Percentiles rank a stretch among this genome's conserved stretches.
These are phyloP conservation scores for Floccularia luteovirens DNA, from an alignment of 768 basidiomycete species.

Conservation along the genomic window DNA sequence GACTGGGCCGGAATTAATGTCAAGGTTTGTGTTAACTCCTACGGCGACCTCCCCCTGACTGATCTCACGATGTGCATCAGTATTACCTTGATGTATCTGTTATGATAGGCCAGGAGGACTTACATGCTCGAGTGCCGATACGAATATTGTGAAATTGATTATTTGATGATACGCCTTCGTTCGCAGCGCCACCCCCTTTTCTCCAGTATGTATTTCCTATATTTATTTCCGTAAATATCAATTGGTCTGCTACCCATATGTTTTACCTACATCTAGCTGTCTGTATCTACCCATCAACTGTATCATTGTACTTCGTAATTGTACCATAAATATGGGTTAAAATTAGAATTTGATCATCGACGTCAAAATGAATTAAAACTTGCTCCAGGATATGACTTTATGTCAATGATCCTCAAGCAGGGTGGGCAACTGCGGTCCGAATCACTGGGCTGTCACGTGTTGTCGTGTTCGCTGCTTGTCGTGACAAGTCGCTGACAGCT, in stretches of 20 bases:
- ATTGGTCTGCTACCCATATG: no score
- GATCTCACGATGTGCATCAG: constrained; percentile 23
- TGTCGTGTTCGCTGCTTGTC: no score
- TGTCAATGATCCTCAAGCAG: no score
- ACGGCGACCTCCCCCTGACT: constrained; percentile 6
- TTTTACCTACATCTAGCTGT: no score
- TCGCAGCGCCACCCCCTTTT: background rate
- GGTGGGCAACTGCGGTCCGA: no score
- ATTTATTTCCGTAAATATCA: constrained; percentile 1
- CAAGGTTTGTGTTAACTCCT: constrained; percentile 37
- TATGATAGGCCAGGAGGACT: constrained; percentile 52
- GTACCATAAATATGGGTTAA: no score
- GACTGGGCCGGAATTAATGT: constrained; percentile 63
- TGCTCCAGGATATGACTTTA: no score
- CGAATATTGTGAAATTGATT: constrained; percentile 34
- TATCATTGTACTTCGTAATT: background rate
- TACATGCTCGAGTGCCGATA: constrained; percentile 56
- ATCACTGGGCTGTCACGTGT: no score
- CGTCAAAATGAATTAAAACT: no score
- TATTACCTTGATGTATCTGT: constrained; percentile 73
- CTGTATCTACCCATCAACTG: constrained; percentile 1
- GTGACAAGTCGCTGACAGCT: no score
- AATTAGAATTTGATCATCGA: no score
- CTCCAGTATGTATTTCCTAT: background rate
- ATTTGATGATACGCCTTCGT: constrained; percentile 6